Evolutionary conservation across 805 yeast species (phyloP).

Genomic region (Kluyveromyces wickerhamii): DNA sequence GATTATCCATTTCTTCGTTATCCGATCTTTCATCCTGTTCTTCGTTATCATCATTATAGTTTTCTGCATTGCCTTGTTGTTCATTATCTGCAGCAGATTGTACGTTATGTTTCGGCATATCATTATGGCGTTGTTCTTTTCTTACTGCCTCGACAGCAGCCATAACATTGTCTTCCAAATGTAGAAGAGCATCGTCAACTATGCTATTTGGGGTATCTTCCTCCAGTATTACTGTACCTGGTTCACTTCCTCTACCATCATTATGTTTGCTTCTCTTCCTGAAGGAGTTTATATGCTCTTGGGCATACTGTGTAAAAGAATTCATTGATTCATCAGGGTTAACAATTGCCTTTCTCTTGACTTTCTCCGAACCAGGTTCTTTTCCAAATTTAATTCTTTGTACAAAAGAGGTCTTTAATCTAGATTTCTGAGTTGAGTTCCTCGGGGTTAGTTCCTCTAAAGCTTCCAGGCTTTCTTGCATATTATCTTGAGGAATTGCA

Average conservation of each 20-base stretch:
- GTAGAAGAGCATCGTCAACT: slow-evolving; percentile 21
- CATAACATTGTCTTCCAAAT: slow-evolving; percentile 25
- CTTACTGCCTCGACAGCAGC: slow-evolving; percentile 22
- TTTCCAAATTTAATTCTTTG: slow-evolving; percentile 5
- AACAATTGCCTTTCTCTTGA: slow-evolving; percentile 2
- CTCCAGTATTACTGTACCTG: slow-evolving; percentile 9
- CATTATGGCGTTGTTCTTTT: slow-evolving; percentile 16
- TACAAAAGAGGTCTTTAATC: slow-evolving; percentile 3
- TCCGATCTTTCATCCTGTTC: background rate
- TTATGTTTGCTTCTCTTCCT: background rate
- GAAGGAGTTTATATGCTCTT: slow-evolving; percentile 14
- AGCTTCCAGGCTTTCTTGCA: slow-evolving; percentile 1
- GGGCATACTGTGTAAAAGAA: slow-evolving; percentile 22
- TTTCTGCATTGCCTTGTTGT: background rate
- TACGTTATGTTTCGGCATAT: too few relatives aligned
- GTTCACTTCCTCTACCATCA: slow-evolving; percentile 4
- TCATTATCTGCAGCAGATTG: too few relatives aligned
- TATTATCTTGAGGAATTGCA: slow-evolving; percentile 10
- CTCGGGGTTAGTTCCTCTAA: background rate
- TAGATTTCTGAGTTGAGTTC: background rate
- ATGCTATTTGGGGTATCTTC: slow-evolving; percentile 9
- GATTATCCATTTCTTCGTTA: background rate
- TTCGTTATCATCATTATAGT: background rate
- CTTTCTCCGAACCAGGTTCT: background rate
- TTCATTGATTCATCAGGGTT: slow-evolving; percentile 17